A percentile compares a stretch with the other conserved stretches of the same genome.
Evolutionary conservation across 257 asterid species (phyloP).

Genomic region (Nicotiana undulata): DNA sequence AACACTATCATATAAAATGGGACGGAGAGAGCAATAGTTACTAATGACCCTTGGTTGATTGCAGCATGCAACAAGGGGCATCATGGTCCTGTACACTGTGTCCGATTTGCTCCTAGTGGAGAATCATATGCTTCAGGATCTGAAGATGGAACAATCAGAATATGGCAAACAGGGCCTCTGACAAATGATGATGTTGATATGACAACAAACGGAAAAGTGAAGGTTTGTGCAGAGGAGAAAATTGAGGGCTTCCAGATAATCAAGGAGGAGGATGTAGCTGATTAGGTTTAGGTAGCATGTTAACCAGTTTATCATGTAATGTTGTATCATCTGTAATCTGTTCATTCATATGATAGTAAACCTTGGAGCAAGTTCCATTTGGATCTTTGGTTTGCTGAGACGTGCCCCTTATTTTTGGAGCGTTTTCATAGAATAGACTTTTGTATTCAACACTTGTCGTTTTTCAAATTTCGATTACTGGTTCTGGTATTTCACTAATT

Average conservation of each 20-base stretch:
- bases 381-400: not conserved
- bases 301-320: not conserved
- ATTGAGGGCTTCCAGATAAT: conserved; percentile 25
- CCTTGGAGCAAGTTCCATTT: not conserved
- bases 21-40: too few relatives aligned
- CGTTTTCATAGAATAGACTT: not conserved
- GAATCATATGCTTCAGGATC: conserved; percentile 39
- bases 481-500: not conserved
- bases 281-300: not conserved
- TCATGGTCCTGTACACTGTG: conserved; percentile 38
- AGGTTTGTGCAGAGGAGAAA: conserved; percentile 27
- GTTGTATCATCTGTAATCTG: not conserved
- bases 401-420: not conserved
- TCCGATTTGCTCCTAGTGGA: conserved; percentile 27
- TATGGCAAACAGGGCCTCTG: conserved; percentile 29
- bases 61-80: conserved; percentile 41
- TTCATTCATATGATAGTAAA: too few relatives aligned
- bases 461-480: not conserved
- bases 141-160: conserved; percentile 35
- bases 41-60: not conserved
- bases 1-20: too few relatives aligned
- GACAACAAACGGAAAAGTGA: conserved; percentile 14
- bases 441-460: not conserved
- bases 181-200: conserved; percentile 21
- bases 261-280: conserved; percentile 17